Evolutionary conservation across 176 grass and related monocot species (phyloP).

Genomic region (Oryza glumipatula): DNA sequence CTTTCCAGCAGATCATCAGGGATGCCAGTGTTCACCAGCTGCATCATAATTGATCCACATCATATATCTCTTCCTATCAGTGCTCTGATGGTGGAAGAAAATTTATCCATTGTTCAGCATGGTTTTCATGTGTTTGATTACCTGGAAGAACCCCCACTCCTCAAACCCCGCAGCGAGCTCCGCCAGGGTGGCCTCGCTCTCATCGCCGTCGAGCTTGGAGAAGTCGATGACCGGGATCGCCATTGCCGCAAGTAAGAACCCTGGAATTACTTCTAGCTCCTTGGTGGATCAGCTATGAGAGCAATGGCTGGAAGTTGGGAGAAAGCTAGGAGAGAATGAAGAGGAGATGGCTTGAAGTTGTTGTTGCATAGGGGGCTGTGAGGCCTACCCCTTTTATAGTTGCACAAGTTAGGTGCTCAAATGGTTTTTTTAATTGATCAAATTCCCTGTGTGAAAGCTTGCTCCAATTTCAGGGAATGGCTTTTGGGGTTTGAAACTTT

Average conservation of each 20-base stretch:
- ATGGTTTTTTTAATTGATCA: constrained; percentile 36
- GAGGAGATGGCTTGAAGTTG: constrained; percentile 12
- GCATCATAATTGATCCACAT: background rate
- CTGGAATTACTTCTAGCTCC: background rate
- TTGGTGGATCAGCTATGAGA: background rate
- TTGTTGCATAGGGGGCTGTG: constrained; percentile 11
- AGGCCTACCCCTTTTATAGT: constrained; percentile 51
- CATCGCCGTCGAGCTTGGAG: constrained; percentile 66
- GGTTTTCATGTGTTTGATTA: background rate
- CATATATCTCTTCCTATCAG: background rate
- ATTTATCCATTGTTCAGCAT: background rate
- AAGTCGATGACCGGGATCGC: constrained; percentile 85
- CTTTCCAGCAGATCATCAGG: constrained; percentile 73
- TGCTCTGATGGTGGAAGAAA: background rate
- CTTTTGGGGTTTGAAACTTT: background rate
- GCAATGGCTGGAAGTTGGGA: constrained; percentile 33
- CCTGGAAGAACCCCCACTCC: constrained; percentile 93
- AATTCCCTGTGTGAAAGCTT: background rate
- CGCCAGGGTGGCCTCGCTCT: constrained; percentile 53
- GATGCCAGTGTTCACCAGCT: constrained; percentile 92
- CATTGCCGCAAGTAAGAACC: constrained; percentile 31
- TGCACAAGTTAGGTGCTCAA: constrained; percentile 49
- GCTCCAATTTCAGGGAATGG: constrained; percentile 22
- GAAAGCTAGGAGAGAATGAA: background rate
- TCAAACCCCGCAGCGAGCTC: constrained; percentile 70